Base-by-base conservation (phyloP, 1,284 basidiomycete genomes). In the Fomitopsis schrenkii region DNA sequence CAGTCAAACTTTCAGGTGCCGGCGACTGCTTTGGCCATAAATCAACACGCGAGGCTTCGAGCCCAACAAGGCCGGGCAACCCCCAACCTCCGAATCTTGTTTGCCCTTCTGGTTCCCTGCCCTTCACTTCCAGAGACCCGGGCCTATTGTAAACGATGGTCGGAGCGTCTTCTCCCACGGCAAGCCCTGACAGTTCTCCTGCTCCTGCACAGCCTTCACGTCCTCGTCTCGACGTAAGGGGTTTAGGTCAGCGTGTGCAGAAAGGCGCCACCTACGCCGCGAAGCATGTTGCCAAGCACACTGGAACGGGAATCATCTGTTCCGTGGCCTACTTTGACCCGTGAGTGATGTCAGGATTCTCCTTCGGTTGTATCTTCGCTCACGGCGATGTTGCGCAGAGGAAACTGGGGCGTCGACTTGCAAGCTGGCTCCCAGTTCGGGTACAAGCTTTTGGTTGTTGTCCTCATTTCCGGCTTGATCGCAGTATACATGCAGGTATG, bases 381-480 rank as follows among this genome's bases (percentile, higher is more conserved):
- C 5, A 30, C 9, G 79, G 81, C 55, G 68, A 78, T 70, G 9
- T 14, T 15, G 15, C 12, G 55, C 48, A 52, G 86, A 14, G 88
- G 88, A 38, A 90, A 90, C 69, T 92, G 90, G 89, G 85, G 85
- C 9, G 88, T 90, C 15, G 89, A 91, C 72, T 75, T 91, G 19
- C 83, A 87, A 71, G 89, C 89, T 7, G 91, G 91, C 10, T 87
- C 89, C 9, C 72, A 84, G 64, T 93, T 83, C 71, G 94, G 94
- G 0, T 97, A 95, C 79, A 85, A 87, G 66, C 82, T 97, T 36
- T 82, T 97, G 42, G 95, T 96, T 71, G 83, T 97, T 55, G 88
- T 97, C 12, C 81, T 97, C 2, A 71, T 97, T 17, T 84, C 95
- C 0, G 93, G 93, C 19, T 68, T 95, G n/a, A 88, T 94, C 59